Evolutionary conservation across 2,329 filamentous ascomycete genomes (phyloP).

Genomic region (Pseudogymnoascus sp.): DNA sequence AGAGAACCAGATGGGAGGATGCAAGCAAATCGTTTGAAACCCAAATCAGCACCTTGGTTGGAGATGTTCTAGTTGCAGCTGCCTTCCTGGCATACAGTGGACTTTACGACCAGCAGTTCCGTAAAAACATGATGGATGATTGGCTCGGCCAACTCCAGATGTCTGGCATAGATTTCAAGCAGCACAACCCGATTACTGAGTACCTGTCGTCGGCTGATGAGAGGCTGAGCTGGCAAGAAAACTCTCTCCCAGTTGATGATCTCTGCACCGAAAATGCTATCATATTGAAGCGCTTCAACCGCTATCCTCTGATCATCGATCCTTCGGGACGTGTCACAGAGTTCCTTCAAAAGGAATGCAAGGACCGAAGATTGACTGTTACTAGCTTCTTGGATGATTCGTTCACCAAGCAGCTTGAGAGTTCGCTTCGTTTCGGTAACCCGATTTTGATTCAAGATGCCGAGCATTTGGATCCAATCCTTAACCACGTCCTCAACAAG

Average conservation of each 20-base stretch:
- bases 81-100: conserved; percentile 96
- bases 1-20: conserved; percentile 89
- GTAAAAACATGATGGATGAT: conserved; percentile 95
- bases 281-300: conserved; percentile 93
- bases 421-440: conserved; percentile 92
- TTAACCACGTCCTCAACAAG: conserved; percentile 98
- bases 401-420: conserved; percentile 96
- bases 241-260: conserved; percentile 89
- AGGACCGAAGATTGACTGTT: conserved; percentile 85
- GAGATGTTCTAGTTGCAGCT: conserved; percentile 91
- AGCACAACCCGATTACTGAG: conserved; percentile 88
- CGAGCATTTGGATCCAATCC: conserved; percentile 90
- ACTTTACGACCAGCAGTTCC: conserved; percentile 95
- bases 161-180: conserved; percentile 90
- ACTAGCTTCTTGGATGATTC: conserved; percentile 97
- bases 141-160: conserved; percentile 90
- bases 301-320: conserved; percentile 96
- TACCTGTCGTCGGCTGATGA: conserved; percentile 96
- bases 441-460: conserved; percentile 98
- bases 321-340: conserved; percentile 91
- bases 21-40: conserved; percentile 97
- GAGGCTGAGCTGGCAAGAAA: conserved; percentile 87
- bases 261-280: conserved; percentile 98
- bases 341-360: conserved; percentile 90
- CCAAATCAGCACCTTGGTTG: conserved; percentile 92